Evolutionary conservation across 768 basidiomycete genomes (phyloP).

Genomic region (Collybia sp.): DNA sequence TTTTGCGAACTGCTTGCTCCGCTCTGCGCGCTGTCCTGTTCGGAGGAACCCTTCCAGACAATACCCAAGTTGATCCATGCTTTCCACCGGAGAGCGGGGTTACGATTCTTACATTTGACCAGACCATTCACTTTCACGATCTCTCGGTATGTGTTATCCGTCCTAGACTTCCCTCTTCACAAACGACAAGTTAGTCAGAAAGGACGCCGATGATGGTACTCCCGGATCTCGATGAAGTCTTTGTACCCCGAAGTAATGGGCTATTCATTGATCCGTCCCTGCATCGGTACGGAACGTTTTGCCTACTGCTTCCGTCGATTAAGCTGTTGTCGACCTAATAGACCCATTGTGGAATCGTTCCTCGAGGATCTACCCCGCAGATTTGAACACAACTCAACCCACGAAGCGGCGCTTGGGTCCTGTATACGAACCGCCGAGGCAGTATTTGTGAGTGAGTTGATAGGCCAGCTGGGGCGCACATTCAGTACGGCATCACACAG

Average conservation of each 20-base stretch:
- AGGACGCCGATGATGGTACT: conserved; percentile 73
- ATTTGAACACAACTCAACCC: conserved; percentile 41
- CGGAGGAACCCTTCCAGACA: conserved; percentile 43
- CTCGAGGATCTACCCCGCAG: conserved; percentile 62
- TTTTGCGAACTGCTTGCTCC: conserved; percentile 62
- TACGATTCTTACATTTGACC: conserved; percentile 83
- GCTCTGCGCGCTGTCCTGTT: conserved; percentile 62
- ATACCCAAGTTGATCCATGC: conserved; percentile 35
- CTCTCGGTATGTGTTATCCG: conserved; percentile 59
- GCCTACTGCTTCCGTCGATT: not conserved
- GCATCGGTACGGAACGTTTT: conserved; percentile 49
- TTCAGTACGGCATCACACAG: conserved; percentile 21
- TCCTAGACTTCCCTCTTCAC: conserved; percentile 3
- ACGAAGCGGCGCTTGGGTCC: conserved; percentile 72
- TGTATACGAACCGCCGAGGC: conserved; percentile 69
- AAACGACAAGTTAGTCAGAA: conserved; percentile 36
- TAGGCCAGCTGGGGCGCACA: not conserved
- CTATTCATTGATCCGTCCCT: conserved; percentile 74
- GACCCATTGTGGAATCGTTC: conserved; percentile 60
- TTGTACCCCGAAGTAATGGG: conserved; percentile 67
- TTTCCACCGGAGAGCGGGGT: conserved; percentile 53
- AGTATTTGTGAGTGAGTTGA: conserved; percentile 49
- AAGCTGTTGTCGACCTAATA: conserved; percentile 20
- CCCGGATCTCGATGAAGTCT: conserved; percentile 89
- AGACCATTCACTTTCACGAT: conserved; percentile 82